These are phyloP conservation scores for Aureoboletus auriporus DNA, from an alignment of 768 basidiomycete genomes.

Conservation along the genomic window DNA sequence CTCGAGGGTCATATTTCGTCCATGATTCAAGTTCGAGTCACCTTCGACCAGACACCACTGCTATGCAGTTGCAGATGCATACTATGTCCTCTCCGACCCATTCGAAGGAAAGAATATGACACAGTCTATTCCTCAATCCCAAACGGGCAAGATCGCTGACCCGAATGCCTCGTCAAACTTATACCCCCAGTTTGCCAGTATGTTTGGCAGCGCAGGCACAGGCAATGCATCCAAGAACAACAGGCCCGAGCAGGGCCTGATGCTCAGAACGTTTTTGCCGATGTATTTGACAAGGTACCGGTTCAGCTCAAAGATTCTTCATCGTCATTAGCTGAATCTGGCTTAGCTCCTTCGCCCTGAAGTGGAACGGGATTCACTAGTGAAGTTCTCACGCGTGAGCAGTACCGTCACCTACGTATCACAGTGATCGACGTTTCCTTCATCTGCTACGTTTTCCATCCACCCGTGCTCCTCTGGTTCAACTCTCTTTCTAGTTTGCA, in stretches of 20 bases:
- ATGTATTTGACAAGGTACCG: conserved; percentile 87
- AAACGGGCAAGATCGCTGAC: conserved; percentile 51
- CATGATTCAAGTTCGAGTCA: no score
- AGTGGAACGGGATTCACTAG: conserved; percentile 58
- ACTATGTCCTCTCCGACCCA: conserved; percentile 87
- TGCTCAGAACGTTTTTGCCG: conserved; percentile 78
- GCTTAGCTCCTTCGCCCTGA: conserved; percentile 74
- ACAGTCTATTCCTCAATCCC: conserved; percentile 51
- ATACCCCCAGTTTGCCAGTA: conserved; percentile 70
- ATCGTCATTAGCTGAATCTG: not conserved
- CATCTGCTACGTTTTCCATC: conserved; percentile 62
- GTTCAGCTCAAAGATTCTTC: not conserved
- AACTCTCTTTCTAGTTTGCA: conserved; percentile 78
- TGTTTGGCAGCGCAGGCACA: conserved; percentile 50
- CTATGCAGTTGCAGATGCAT: conserved; percentile 84
- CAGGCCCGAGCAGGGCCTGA: conserved; percentile 51
- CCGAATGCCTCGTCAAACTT: conserved; percentile 69
- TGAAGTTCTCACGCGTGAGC: not conserved
- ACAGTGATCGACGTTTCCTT: conserved; percentile 76
- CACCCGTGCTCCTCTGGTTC: conserved; percentile 67
- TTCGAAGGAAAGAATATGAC: conserved; percentile 72
- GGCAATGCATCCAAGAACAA: conserved; percentile 28
- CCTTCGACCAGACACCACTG: no score
- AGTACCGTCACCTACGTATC: conserved; percentile 65
- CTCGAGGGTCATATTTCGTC: no score